Evolutionary conservation across 768 basidiomycete genomes (phyloP), one percentile per base, ranked within the genome.

Genomic region (Sporobolomyces phaffii): DNA sequence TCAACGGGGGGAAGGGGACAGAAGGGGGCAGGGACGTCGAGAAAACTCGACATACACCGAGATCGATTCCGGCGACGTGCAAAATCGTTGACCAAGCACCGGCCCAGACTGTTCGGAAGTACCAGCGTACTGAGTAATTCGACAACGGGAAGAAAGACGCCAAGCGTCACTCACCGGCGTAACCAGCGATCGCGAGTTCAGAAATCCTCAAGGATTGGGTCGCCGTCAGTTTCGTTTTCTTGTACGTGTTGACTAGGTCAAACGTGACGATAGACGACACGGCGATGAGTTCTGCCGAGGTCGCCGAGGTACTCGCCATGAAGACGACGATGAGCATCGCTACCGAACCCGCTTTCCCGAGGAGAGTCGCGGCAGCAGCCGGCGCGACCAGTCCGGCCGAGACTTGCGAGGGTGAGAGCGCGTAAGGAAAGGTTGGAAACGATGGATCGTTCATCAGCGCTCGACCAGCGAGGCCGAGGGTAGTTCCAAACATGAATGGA

Each of bases 231-330:
- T 49, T 50, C 17, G 22, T 51, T 36, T 70, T 72, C 43, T 47
- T 45, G 56, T 58, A 82, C 75, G 93, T 91, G 82, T 87, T 87
- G 78, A 91, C 90, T 9, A 91, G 80, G 76, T 92, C 91, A 73
- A 89, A 91, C 0, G 91, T 91, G 73, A 91, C 75, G 53, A 93
- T 75, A 0, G 85, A 84, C 1, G 90, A 91, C 3, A 92, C 89
- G 0, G 91, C 93, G 72, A 97, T 93, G 62, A 93, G 81, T 78
- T 97, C 93, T 17, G 92, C 92, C 49, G 85, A 86, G 48, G 87
- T 88, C 4, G 91, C 89, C 51, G 86, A 78, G 13, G 78, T 79
- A 0, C 68, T 66, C 3, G 72, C 70, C 67, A 72, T 49, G 60
- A 50, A 33, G 6, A 28, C 83, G 1, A 94, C 81, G 40, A 91